These are phyloP conservation scores for Aspergillus sp. DNA, from an alignment of 2,329 filamentous ascomycete genomes.

Conservation along the genomic window DNA sequence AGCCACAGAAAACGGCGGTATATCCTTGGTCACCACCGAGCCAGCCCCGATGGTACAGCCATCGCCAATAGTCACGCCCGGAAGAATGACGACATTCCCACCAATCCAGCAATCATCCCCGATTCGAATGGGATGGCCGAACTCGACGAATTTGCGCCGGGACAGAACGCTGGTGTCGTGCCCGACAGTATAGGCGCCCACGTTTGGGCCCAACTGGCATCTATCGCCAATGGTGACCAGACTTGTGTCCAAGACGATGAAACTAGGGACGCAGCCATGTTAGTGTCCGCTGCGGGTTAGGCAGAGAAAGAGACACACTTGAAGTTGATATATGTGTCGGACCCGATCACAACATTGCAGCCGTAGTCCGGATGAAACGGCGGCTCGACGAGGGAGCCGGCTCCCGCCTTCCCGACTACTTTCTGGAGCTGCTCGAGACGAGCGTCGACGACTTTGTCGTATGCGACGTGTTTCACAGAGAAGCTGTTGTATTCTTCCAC, in stretches of 20 bases:
- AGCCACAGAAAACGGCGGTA: conserved; percentile 23
- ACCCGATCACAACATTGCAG: conserved; percentile 21
- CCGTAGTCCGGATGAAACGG: conserved; percentile 15
- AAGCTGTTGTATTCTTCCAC: conserved; percentile 22
- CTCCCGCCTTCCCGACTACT: conserved; percentile 19
- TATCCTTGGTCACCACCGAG: conserved; percentile 32
- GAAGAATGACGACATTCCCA: conserved; percentile 36
- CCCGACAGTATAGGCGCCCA: conserved; percentile 44
- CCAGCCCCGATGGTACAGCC: conserved; percentile 34
- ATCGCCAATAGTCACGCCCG: conserved; percentile 35
- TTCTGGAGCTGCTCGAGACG: conserved; percentile 19
- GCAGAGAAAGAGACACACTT: conserved; percentile 14
- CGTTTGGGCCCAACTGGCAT: conserved; percentile 46
- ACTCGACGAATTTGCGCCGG: conserved; percentile 42
- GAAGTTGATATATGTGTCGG: conserved; percentile 25
- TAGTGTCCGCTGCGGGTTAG: too few species aligned
- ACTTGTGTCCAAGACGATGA: conserved; percentile 45
- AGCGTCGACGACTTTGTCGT: conserved; percentile 15
- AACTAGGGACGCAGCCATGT: conserved; percentile 32
- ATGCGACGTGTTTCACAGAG: conserved; percentile 16
- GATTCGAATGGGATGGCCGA: conserved; percentile 39
- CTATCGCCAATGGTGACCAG: conserved; percentile 46
- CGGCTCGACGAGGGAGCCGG: conserved; percentile 11
- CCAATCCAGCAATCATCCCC: conserved; percentile 44
- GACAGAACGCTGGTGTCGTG: conserved; percentile 44